Base-by-base conservation (phyloP, 116 monocot species). In the Phalaenopsis hybrid region DNA sequence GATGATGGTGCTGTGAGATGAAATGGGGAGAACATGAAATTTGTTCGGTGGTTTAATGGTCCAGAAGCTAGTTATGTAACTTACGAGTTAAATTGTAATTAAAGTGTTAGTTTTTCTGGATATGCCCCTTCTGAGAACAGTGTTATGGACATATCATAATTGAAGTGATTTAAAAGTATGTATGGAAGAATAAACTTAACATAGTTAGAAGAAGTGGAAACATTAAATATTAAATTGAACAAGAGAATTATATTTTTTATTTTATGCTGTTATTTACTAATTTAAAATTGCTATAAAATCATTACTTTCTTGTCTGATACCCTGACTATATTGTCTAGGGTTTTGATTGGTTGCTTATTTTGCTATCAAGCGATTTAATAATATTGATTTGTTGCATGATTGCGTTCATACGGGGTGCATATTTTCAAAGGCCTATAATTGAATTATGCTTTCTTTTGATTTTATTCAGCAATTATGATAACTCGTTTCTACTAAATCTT, bases 401-500 rank as follows among this genome's bases (percentile, higher is more conserved):
- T 72, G 7, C 15, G 15, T 4, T 11, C 4, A 72, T 2, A 11
- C 37, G 12, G 21, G 33, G 13, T 72, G 33, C 37, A 12, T 72
- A 16, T 16, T 72, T 37, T 72, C 13, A 25, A 49, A 50, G 49
- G 23, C 51, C 20, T 51, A 51, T 51, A 17, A 13, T 51, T 77
- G 51, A 77, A 46, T 51, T 11, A 28, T 77, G 10, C 28, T 44
- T 77, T 23, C 75, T 46, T 77, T 77, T 77, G 50, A 0, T 75
- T 75, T n/a, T 75, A 75, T 74, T n/a, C 44, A 74, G 44, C 11
- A 44, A 17, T 74, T 74, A 74, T 74, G 74, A 10, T 74, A 20
- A 18, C 45, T 46, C 8, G 45, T 75, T 75, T 75, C 2, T 20
- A 2, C 46, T 46, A 46, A 75, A 75, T 75, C 46, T 46, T 20